Conservation (phyloP, 2,329 filamentous ascomycete species). For the Phialophora verrucosa region DNA sequence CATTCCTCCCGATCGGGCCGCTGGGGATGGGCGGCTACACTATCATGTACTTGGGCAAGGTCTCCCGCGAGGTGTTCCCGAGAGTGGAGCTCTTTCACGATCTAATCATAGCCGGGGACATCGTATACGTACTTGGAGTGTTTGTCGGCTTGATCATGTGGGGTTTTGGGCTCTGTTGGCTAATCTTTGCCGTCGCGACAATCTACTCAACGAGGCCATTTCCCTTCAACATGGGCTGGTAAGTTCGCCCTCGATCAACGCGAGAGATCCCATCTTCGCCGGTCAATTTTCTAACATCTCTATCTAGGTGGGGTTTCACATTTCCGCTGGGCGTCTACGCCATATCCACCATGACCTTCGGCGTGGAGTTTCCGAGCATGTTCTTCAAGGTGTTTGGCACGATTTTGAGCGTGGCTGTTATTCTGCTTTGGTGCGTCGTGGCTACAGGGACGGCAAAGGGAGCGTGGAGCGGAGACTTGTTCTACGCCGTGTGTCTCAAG, state of each 20-base stretch:
- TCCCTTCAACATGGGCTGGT: constrained; percentile 67
- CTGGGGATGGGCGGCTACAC: constrained; percentile 69
- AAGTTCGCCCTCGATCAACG: not conserved
- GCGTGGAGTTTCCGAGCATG: constrained; percentile 58
- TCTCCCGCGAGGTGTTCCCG: constrained; percentile 49
- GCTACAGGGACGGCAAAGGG: constrained; percentile 56
- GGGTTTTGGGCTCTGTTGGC: constrained; percentile 50
- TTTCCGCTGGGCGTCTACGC: constrained; percentile 66
- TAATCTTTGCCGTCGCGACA: constrained; percentile 48
- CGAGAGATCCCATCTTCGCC: not conserved
- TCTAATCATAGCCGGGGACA: constrained; percentile 41
- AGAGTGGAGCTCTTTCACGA: constrained; percentile 40
- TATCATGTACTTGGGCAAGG: constrained; percentile 59
- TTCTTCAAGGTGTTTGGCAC: constrained; percentile 65
- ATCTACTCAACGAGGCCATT: constrained; percentile 49
- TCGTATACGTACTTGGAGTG: constrained; percentile 47
- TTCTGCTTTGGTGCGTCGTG: constrained; percentile 63
- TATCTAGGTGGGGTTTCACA: constrained; percentile 61
- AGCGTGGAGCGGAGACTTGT: constrained; percentile 56
- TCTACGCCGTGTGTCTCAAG: constrained; percentile 61
- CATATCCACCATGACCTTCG: constrained; percentile 51
- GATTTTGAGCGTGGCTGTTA: constrained; percentile 58
- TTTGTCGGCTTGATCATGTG: constrained; percentile 48
- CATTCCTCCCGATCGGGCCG: constrained; percentile 71
- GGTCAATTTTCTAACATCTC: not conserved